Evolutionary conservation across 2,329 filamentous ascomycete genomes (phyloP).

Genomic region (Colletotrichum tamarilloi): DNA sequence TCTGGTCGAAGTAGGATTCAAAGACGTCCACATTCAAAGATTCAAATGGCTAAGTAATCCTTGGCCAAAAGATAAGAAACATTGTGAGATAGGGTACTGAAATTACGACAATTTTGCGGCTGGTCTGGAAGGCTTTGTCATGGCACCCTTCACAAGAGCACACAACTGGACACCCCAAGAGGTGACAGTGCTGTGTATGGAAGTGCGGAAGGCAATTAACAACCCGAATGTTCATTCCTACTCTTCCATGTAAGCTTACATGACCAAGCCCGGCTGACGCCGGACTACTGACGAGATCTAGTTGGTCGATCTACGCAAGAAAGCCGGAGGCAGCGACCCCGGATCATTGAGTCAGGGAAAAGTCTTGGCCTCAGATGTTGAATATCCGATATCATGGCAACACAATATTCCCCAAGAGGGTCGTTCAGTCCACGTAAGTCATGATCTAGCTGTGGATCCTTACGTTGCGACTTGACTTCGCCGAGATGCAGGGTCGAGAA

Average conservation of each 20-base stretch:
- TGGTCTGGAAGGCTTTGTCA: conserved; percentile 44
- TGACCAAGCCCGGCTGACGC: too few species aligned
- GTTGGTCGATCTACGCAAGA: too few species aligned
- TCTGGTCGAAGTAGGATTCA: conserved; percentile 45
- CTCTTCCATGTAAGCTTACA: conserved; percentile 38
- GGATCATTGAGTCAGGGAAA: too few species aligned
- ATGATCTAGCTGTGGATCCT: too few species aligned
- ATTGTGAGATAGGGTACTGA: conserved; percentile 48
- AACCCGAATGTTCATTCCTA: conserved; percentile 45
- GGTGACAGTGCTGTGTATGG: conserved; percentile 43
- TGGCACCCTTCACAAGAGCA: conserved; percentile 42
- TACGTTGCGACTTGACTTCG: too few species aligned
- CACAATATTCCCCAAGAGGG: too few species aligned
- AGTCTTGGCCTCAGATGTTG: too few species aligned
- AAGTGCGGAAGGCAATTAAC: conserved; percentile 43
- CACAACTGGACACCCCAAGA: conserved; percentile 44
- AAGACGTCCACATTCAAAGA: conserved; percentile 40
- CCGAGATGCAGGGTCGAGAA: too few species aligned
- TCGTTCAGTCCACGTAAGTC: too few species aligned
- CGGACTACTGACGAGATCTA: too few species aligned
- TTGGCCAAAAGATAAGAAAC: conserved; percentile 47
- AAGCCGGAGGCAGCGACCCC: too few species aligned
- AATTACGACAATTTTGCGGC: conserved; percentile 43
- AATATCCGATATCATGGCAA: too few species aligned
- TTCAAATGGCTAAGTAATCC: conserved; percentile 45